Conservation (phyloP, 108 stramenopile species). For the Nannochloropsis oceanica region DNA sequence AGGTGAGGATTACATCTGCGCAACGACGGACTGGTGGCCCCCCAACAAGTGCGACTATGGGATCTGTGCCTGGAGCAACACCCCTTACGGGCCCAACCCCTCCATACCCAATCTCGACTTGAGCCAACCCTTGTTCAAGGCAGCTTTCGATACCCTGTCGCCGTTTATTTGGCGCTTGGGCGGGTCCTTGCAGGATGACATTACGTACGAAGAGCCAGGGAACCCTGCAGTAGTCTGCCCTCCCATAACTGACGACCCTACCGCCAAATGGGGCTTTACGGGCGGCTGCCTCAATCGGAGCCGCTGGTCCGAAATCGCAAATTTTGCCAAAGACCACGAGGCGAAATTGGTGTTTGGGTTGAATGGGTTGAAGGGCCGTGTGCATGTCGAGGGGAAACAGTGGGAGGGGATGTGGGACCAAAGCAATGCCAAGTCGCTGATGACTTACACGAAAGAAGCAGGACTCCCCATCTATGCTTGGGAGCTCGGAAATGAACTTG, state of each 20-base stretch:
- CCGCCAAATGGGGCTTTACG: not conserved
- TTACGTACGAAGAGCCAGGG: not conserved
- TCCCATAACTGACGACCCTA: not conserved
- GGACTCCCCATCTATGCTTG: not conserved
- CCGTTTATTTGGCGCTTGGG: not conserved
- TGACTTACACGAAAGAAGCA: not conserved
- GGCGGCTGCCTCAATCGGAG: not conserved
- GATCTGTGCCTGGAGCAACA: not conserved
- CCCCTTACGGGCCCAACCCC: not conserved
- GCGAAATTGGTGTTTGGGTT: not conserved
- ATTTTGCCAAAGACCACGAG: not conserved
- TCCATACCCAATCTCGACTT: not conserved
- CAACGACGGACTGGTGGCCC: slow-evolving; percentile 1
- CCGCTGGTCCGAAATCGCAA: not conserved
- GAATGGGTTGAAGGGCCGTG: not conserved
- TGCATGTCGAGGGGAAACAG: not conserved
- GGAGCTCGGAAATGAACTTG: not conserved
- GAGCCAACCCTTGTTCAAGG: not conserved
- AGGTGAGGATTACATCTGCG: not conserved
- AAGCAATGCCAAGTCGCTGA: not conserved
- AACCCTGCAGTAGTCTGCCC: not conserved
- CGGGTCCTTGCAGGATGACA: not conserved
- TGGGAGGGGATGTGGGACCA: not conserved
- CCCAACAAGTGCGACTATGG: not conserved
- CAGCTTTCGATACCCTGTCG: not conserved